Base-by-base conservation (phyloP, 1,284 basidiomycete species). In the Apiotrichum gamsii region DNA sequence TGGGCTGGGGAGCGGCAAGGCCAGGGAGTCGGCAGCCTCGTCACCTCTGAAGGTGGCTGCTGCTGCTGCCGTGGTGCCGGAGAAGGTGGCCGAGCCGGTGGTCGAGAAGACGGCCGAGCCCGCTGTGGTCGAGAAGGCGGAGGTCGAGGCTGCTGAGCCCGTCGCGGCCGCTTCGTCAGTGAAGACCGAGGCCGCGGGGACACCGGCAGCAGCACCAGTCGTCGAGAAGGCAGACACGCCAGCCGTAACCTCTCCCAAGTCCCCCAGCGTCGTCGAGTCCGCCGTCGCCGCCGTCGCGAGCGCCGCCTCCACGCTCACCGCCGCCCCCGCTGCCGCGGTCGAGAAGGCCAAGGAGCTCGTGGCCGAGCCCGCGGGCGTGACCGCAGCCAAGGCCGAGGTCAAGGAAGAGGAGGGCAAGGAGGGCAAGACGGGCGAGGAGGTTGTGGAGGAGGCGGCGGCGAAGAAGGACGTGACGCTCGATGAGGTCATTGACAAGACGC, bases 401-500 rank as follows among this genome's bases (percentile, higher is more conserved):
- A 25, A 33, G 19, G 37, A 32, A 10, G 42, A 31, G 13, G 34
- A 41, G 21, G 28, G 39, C 35, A 21, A 43, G 40, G 33, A 49
- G 36, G 25, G 38, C 39, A 46, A 43, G 35, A 46, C 43, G 16
- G 21, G 25, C 9, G 16, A 24, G 5, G 25, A 18, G 13, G 20
- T 23, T 8, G 24, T 41, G 24, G 29, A 28, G 23, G 38, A 9
- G 5, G 39, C 23, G 16, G 19, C 24, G 14, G 29, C 21, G 19
- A 37, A 33, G 13, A 36, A 41, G 8, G 54, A 52, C 37, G 39
- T 38, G 44, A 52, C 54, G 9, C 47, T 56, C 30, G 54, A 56
- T 39, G 54, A 56, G 31, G 30, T 56, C 2, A 50, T 56, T 28
- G 54, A 56, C 45, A 24, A 39, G 33, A 52, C 51, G n/a, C 42